Conservation (phyloP, 106 monocot species). For the Dioscorea zingiberensis region DNA sequence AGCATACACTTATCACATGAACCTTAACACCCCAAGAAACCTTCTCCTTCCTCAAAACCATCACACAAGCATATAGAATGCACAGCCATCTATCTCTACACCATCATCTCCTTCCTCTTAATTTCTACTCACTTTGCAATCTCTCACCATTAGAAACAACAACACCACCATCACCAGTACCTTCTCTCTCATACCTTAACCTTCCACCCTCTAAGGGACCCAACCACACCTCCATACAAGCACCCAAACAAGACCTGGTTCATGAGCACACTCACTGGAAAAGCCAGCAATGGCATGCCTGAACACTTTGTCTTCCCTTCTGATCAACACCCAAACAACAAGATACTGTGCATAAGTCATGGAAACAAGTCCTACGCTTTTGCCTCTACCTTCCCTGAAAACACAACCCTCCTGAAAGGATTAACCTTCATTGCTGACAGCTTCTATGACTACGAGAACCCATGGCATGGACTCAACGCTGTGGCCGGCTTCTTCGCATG, state of each 20-base stretch:
- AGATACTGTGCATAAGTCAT: conserved; percentile 9
- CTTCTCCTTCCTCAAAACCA: conserved; percentile 2
- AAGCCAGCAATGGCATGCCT: neutral
- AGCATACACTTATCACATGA: no score
- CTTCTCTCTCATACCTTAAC: neutral
- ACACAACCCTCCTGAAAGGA: neutral
- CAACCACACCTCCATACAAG: neutral
- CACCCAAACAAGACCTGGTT: conserved; percentile 23
- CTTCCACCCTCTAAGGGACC: conserved; percentile 14
- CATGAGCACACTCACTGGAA: conserved; percentile 20
- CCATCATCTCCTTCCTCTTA: conserved; percentile 10
- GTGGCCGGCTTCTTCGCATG: conserved; percentile 25
- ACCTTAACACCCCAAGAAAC: neutral
- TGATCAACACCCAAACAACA: neutral
- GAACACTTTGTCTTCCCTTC: conserved; percentile 25
- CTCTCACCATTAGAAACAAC: conserved; percentile 2
- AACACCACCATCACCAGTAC: neutral
- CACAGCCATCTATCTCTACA: conserved; percentile 16
- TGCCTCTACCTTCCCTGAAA: neutral
- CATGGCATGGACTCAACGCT: conserved; percentile 22
- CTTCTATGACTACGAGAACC: conserved; percentile 27
- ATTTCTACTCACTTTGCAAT: conserved; percentile 19
- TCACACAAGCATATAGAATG: conserved; percentile 5
- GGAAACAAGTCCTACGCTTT: conserved; percentile 2
- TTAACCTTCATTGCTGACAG: conserved; percentile 20